phyloP scores from a whole-genome alignment of 1,284 basidiomycete genomes.

The Boletus sp. region DNA sequence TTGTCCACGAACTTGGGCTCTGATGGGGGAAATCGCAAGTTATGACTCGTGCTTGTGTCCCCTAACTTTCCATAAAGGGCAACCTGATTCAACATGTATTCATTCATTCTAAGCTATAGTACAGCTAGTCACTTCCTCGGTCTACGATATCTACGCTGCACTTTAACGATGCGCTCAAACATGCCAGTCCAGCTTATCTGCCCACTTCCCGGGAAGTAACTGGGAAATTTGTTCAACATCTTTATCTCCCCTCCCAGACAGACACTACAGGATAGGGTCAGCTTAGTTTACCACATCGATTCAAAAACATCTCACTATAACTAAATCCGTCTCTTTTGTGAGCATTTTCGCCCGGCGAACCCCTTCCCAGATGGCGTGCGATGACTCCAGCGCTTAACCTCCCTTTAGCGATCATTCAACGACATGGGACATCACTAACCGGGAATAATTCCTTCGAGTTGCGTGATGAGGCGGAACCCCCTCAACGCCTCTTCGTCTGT shows the following conservation, averaged over 20 bases:
- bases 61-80: slow-evolving; percentile 19
- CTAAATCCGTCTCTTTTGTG: slow-evolving; percentile 82
- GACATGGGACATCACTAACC: slow-evolving; percentile 46
- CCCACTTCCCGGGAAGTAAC: slow-evolving; percentile 83
- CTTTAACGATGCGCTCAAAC: slow-evolving; percentile 14
- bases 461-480: slow-evolving; percentile 89
- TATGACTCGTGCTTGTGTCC: slow-evolving; percentile 16
- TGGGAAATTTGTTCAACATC: slow-evolving; percentile 92
- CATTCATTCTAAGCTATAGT: not conserved
- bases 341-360: slow-evolving; percentile 84
- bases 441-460: slow-evolving; percentile 97
- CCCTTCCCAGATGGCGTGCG: slow-evolving; percentile 94
- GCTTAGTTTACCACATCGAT: not conserved
- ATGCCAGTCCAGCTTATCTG: slow-evolving; percentile 88
- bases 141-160: not conserved
- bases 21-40: not conserved
- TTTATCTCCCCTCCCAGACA: slow-evolving; percentile 92
- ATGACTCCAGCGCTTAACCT: slow-evolving; percentile 81
- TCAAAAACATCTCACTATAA: slow-evolving; percentile 67
- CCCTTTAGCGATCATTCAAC: slow-evolving; percentile 9
- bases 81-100: not conserved
- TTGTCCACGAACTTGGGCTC: slow-evolving; percentile 16
- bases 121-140: not conserved
- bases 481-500: slow-evolving; percentile 93
- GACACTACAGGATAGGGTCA: slow-evolving; percentile 51